Evolutionary conservation across 2,329 filamentous ascomycete species (phyloP), one percentile per base, ranked within the genome.

Genomic region (Ilyonectria mors-panacis): DNA sequence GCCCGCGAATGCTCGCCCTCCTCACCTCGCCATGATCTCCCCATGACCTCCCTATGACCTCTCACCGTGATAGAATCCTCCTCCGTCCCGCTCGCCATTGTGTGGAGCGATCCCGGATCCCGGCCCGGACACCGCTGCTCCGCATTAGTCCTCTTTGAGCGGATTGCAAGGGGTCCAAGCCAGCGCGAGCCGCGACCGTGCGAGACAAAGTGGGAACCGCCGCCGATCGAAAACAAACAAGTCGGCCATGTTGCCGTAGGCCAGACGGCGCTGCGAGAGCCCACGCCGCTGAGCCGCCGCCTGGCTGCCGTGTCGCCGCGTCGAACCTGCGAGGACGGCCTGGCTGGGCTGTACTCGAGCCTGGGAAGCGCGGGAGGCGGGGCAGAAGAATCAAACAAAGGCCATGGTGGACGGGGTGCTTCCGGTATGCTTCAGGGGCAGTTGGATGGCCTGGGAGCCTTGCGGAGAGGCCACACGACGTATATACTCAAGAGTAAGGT

Each of bases 101-200:
- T 56, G 60, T 67, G 65, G 65, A 67, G 65, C 50, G 65, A 50
- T 37, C 30, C 50, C 65, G 54, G 60, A 33, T 54, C 54, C 48
- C 54, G 64, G 59, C 55, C 65, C 55, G 65, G 55, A n/a, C 42
- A 37, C 39, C 17, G 35, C 33, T 9, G 30, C 30, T 26, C 35
- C 17, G 59, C 65, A 57, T 67, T 67, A 64, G 65, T 64, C 55
- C 60, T 15, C 47, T 67, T 64, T 59, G 30, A 63, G 65, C 44
- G n/a, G 35, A 12, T 17, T 17, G 30, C 26, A 58, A 33, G 28
- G 48, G 48, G 8, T n/a, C 15, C 15, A 17, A 10, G 19, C 19
- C 28, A 30, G 13, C 44, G 35, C 57, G 44, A 60, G 53, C 51
- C 30, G n/a, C 50, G 48, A 15, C 33, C 63, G 51, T 65, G 63